Percentiles rank a stretch among this genome's conserved stretches.
Evolutionary conservation across 2,329 filamentous ascomycete genomes (phyloP).

Genomic region (Kalaharituber pfeilii): DNA sequence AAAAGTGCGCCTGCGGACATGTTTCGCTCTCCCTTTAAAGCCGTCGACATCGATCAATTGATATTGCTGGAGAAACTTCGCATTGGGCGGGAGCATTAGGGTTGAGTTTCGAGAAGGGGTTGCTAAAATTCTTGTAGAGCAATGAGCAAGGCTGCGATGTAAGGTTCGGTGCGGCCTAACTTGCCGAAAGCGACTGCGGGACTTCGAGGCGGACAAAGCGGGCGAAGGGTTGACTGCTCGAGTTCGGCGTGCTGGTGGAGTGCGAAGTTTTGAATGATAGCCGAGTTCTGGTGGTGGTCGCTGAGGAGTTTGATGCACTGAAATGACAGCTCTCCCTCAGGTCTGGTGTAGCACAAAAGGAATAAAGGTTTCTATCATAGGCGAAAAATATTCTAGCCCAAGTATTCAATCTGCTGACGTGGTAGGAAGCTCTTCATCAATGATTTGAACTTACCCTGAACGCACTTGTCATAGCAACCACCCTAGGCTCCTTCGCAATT

Average conservation of each 20-base stretch:
- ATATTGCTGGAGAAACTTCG: constrained; percentile 56
- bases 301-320: constrained; percentile 85
- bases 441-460: constrained; percentile 50
- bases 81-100: constrained; percentile 67
- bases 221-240: constrained; percentile 86
- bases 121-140: constrained; percentile 68
- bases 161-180: constrained; percentile 76
- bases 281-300: constrained; percentile 92
- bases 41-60: constrained; percentile 93
- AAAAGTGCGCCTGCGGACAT: constrained; percentile 82
- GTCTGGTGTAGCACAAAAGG: constrained; percentile 74
- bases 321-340: constrained; percentile 53
- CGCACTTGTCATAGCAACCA: constrained; percentile 96
- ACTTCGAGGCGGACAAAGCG: constrained; percentile 79
- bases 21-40: constrained; percentile 82
- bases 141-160: constrained; percentile 86
- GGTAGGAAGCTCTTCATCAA: no score
- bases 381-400: no score
- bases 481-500: constrained; percentile 92
- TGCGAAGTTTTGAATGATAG: constrained; percentile 82
- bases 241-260: constrained; percentile 92
- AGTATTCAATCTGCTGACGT: constrained; percentile 69
- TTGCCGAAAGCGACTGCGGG: constrained; percentile 76
- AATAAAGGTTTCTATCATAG: constrained; percentile 96
- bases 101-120: constrained; percentile 52